These are phyloP conservation scores for Margaritispora aquatica DNA, from an alignment of 495 filamentous ascomycete genomes.

Conservation along the genomic window DNA sequence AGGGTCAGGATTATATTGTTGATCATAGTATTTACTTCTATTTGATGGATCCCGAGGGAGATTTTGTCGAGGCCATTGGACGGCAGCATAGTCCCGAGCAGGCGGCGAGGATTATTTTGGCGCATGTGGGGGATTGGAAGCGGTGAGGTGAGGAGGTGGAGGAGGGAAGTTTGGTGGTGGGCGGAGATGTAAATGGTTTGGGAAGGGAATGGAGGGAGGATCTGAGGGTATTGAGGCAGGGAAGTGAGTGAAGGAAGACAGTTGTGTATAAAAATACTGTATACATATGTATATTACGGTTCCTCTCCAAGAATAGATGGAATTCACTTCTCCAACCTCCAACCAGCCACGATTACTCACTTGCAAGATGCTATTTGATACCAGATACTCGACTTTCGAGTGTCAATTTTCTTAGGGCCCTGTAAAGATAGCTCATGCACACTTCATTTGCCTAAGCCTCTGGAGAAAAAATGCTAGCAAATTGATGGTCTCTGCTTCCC, in stretches of 20 bases:
- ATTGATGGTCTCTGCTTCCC: too few species aligned
- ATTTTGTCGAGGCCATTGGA: conserved; percentile 96
- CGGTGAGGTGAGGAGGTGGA: background rate
- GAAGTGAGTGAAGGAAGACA: background rate
- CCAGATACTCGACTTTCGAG: too few species aligned
- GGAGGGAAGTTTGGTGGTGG: too few species aligned
- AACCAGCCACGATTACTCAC: too few species aligned
- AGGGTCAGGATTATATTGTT: conserved; percentile 93
- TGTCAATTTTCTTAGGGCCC: too few species aligned
- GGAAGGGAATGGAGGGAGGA: too few species aligned
- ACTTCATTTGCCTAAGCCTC: too few species aligned
- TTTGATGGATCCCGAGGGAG: conserved; percentile 96
- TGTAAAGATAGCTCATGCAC: too few species aligned
- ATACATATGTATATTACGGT: background rate
- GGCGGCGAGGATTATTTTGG: conserved; percentile 74
- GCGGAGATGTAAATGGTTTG: too few species aligned
- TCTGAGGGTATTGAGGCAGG: background rate
- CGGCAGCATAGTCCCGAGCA: conserved; percentile 86
- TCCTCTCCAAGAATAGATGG: background rate
- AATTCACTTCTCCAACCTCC: background rate
- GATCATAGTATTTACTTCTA: conserved; percentile 99
- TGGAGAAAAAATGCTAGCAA: too few species aligned
- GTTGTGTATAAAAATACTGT: background rate
- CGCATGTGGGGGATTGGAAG: conserved; percentile 77
- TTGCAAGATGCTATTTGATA: too few species aligned